A percentile compares a stretch with the other conserved stretches of the same genome.
These are phyloP conservation scores for Plasmodium fragile DNA, from an alignment of 169 alveolate genomes.

Conservation along the genomic window DNA sequence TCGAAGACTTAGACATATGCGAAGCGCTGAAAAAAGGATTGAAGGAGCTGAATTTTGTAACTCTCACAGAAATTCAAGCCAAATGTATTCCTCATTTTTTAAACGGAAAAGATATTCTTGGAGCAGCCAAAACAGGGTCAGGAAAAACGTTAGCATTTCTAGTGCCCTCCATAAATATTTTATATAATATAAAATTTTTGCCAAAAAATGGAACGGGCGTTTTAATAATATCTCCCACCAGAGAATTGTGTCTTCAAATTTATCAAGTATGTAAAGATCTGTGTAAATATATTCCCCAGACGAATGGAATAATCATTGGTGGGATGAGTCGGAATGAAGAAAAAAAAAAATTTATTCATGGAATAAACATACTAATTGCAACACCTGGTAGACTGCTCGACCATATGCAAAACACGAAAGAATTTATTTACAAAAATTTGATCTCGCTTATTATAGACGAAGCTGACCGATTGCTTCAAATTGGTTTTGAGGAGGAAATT, in stretches of 20 bases:
- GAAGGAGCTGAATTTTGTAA: conserved; percentile 90
- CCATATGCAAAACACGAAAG: conserved; percentile 98
- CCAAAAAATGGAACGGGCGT: conserved; percentile 96
- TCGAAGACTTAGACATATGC: conserved; percentile 91
- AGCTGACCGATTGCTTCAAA: conserved; percentile 98
- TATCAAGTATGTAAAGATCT: conserved; percentile 97
- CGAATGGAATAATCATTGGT: conserved; percentile 98
- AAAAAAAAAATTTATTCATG: conserved; percentile 95
- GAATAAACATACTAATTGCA: conserved; percentile 97
- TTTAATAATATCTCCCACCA: conserved; percentile 96
- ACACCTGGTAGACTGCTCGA: conserved; percentile 99
- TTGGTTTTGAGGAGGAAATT: conserved; percentile 99
- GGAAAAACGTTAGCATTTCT: conserved; percentile 99
- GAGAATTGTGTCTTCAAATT: conserved; percentile 98
- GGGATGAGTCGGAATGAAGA: conserved; percentile 98
- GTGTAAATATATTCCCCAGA: conserved; percentile 94
- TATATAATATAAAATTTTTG: conserved; percentile 94
- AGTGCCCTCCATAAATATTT: conserved; percentile 97
- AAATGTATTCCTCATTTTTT: conserved; percentile 97
- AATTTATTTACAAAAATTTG: conserved; percentile 96
- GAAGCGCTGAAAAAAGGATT: conserved; percentile 94
- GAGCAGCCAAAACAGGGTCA: conserved; percentile 98
- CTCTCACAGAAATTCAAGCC: conserved; percentile 97
- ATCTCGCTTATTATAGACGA: conserved; percentile 97
- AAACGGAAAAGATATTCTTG: conserved; percentile 97